Evolutionary conservation across 306 rosid genomes (phyloP), one percentile per base, ranked within the genome.

Genomic region (Malus domestica): DNA sequence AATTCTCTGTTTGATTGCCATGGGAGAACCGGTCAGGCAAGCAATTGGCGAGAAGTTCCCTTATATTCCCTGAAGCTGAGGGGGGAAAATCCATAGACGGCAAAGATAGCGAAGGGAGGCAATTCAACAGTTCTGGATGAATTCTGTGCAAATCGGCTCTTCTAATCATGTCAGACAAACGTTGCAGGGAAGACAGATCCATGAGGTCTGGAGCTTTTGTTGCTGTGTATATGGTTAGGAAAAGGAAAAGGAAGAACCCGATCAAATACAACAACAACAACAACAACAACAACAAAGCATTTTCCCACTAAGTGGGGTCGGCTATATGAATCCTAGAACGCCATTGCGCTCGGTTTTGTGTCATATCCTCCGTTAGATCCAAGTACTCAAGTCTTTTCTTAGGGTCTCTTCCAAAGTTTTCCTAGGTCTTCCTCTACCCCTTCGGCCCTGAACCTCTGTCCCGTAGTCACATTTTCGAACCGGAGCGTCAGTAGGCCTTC

Each of bases 201-300:
- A 77, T 70, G 35, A 89, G 70, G 70, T 46, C 71, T 57, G 93
- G 87, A 44, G 89, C 76, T 65, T 30, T 83, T 79, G 69, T 20
- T 55, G 86, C 87, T 32, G 93, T 88, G 85, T 81, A 86, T 70
- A 86, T 59, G 59, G 90, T 83, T 71, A 88, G 84, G 77, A 81
- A 84, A 23, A 89, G 86, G 86, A 89, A 89, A 76, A 87, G 84
- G 82, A 89, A 83, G 87, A 89, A 89, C 15, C 90, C 93, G 11
- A 85, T 80, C 87, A 89, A 85, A 87, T 89, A n/a, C n/a, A n/a
- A 82, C 33, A 82, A 82, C 80, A n/a, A 40, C 25, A 23, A 23
- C 25, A 23, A 23, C 25, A 23, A 23, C 25, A 23, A 23, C 25
- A 23, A 23, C 25, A 23, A 23, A 23, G 25, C 25, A 23, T 23